Evolutionary conservation across 768 basidiomycete genomes (phyloP), one percentile per base, ranked within the genome.

Genomic region (Boletales sp.): DNA sequence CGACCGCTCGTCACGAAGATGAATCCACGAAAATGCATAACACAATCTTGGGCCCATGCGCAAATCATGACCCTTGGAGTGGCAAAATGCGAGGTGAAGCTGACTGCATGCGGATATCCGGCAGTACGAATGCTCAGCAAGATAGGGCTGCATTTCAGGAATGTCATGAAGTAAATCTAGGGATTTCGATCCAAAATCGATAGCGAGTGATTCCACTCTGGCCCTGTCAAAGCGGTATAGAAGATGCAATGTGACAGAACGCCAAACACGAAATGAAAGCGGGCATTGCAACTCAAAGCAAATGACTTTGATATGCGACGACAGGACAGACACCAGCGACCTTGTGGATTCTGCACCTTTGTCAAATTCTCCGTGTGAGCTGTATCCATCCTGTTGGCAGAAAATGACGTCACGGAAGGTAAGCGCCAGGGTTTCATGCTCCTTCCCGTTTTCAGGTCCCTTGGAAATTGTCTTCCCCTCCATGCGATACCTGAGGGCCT

Each of bases 241-340:
- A 31, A 76, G 48, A 18, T 49, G 47, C 47, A 65, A 71, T 1
- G 73, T 73, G 21, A 58, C 52, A 0, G 58, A 60, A 43, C 76
- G 65, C 76, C 76, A 78, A 18, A 69, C 54, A 15, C 59, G 52
- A 46, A 76, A 71, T 4, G 53, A 45, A 5, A 43, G 19, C 4
- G 76, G 76, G 39, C 65, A 65, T 10, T 45, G 42, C 9, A 75
- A 54, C 45, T 78, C 74, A 47, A 77, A 76, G 1, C 74, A 60
- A 8, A 66, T 57, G 0, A 57, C 53, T 17, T 37, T 37, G 36
- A 17, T 9, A 17, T 17, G 36, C 9, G 53, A 12, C 4, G 10
- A 11, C 13, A 57, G 34, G 1, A 48, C 19, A 4, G 77, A 72
- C 18, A 78, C 52, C 1, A 73, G 77, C 74, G 73, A 74, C 24